Conservation (phyloP, 805 yeast genomes). For the Ogataea philodendri region DNA sequence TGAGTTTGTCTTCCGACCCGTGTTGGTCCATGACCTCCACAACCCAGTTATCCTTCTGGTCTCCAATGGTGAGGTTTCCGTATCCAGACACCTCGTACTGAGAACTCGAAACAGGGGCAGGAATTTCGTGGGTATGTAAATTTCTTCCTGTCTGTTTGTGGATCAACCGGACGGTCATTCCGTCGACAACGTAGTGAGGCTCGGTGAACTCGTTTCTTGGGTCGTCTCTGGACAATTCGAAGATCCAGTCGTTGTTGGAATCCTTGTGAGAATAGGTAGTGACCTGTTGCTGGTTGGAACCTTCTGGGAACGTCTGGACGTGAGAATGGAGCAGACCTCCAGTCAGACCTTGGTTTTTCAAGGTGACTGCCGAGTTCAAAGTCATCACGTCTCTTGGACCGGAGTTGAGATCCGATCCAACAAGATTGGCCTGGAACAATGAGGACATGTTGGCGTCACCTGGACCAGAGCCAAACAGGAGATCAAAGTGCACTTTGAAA, state of each 20-base stretch:
- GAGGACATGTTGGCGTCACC: conserved; percentile 91
- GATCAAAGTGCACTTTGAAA: conserved; percentile 74
- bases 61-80: conserved; percentile 71
- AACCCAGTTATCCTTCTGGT: conserved; percentile 85
- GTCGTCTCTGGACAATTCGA: conserved; percentile 58
- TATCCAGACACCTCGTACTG: conserved; percentile 87
- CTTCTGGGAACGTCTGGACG: conserved; percentile 79
- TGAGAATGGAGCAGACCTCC: conserved; percentile 87
- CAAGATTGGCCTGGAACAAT: conserved; percentile 81
- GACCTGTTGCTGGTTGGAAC: conserved; percentile 90
- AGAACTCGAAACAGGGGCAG: conserved; percentile 67
- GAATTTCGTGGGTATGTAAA: conserved; percentile 77
- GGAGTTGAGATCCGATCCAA: conserved; percentile 58
- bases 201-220: conserved; percentile 33
- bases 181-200: conserved; percentile 48
- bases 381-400: conserved; percentile 66
- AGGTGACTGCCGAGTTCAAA: conserved; percentile 58
- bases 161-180: conserved; percentile 64
- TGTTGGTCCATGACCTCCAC: conserved; percentile 73
- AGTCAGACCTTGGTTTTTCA: conserved; percentile 69
- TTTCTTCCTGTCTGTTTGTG: conserved; percentile 73
- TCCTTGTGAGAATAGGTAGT: conserved; percentile 92
- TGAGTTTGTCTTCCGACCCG: conserved; percentile 46
- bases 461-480: conserved; percentile 72
- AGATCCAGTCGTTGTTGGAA: conserved; percentile 75